Percentiles rank a stretch among this genome's conserved stretches.
Evolutionary conservation across 371 early-diverging fungal genomes (phyloP).

Genomic region (Nosema bombycis): DNA sequence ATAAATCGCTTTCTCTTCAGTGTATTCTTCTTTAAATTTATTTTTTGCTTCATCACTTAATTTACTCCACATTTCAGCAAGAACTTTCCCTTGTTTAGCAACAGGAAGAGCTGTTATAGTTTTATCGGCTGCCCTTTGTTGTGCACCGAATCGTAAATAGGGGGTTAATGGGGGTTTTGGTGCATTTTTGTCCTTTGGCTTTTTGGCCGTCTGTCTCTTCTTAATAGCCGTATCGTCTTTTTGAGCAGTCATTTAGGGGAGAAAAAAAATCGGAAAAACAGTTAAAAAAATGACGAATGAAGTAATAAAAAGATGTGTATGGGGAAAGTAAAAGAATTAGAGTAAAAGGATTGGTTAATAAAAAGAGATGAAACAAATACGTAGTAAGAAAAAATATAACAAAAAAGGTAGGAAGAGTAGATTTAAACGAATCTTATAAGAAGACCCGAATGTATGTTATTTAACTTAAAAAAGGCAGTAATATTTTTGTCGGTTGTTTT

Average conservation of each 20-base stretch:
- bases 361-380: background rate
- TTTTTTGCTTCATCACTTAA: conserved; percentile 52
- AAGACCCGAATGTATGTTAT: no score
- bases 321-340: background rate
- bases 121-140: conserved; percentile 52
- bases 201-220: conserved; percentile 51
- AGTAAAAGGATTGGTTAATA: background rate
- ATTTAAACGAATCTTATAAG: no score
- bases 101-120: conserved; percentile 27
- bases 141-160: conserved; percentile 59
- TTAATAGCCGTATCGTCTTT: conserved; percentile 24
- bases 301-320: background rate
- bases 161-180: conserved; percentile 64
- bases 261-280: conserved; percentile 7
- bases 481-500: no score
- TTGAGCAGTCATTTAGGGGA: conserved; percentile 20
- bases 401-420: background rate
- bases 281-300: background rate
- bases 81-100: conserved; percentile 55
- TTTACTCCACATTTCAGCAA: conserved; percentile 53
- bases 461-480: no score
- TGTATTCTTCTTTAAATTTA: conserved; percentile 50
- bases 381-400: background rate
- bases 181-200: conserved; percentile 61
- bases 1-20: conserved; percentile 51